phyloP scores from a whole-genome alignment of 495 filamentous ascomycete genomes.

The Neurospora pannonica region DNA sequence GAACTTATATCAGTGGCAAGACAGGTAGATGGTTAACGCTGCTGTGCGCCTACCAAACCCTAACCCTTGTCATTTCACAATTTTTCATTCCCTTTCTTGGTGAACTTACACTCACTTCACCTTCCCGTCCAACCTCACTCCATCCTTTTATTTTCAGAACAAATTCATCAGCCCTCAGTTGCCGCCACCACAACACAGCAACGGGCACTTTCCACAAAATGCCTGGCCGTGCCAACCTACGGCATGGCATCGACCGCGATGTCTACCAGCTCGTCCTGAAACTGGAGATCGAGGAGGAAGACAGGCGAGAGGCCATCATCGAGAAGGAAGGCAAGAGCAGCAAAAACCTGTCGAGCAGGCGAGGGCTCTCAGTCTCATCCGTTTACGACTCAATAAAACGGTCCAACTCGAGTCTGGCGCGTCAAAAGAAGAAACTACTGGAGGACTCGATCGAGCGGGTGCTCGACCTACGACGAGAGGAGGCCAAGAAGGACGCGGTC shows the following conservation, averaged over 20 bases:
- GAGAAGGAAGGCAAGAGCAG: conserved; percentile 1
- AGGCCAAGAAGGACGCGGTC: conserved; percentile 47
- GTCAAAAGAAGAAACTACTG: conserved; percentile 68
- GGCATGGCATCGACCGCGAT: conserved; percentile 28
- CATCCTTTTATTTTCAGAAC: not conserved
- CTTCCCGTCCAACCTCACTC: not conserved
- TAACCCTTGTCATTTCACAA: not conserved
- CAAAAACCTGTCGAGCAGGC: not conserved
- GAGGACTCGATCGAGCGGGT: conserved; percentile 84
- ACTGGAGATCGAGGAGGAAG: conserved; percentile 42
- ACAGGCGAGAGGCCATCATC: conserved; percentile 16
- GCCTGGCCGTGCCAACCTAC: conserved; percentile 9
- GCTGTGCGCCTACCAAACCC: not conserved
- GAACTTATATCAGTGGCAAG: not conserved
- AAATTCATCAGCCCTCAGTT: not conserved
- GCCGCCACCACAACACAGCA: not conserved
- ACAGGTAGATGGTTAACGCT: not conserved
- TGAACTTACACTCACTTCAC: not conserved
- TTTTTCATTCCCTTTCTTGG: not conserved
- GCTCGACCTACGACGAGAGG: conserved; percentile 61
- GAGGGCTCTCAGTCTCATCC: conserved; percentile 43
- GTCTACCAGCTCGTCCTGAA: conserved; percentile 70
- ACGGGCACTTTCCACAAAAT: not conserved
- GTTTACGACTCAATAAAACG: conserved; percentile 71
- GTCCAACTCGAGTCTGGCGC: conserved; percentile 76